Evolutionary conservation across 139 green algal species (phyloP).

Genomic region (Gonium pectorale): DNA sequence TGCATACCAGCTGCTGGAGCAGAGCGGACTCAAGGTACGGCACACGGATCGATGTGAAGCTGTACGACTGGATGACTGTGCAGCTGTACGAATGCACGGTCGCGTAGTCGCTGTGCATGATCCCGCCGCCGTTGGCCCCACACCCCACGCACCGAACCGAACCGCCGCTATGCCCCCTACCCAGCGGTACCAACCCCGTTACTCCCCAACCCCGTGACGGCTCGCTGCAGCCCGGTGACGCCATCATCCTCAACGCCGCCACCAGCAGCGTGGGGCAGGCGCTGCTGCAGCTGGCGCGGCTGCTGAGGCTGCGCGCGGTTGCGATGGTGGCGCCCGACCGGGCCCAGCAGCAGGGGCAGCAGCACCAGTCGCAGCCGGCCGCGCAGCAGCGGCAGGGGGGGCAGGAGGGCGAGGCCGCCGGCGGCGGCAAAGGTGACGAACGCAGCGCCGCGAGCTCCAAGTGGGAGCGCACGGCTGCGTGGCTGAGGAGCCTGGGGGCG

Average conservation of each 20-base stretch:
- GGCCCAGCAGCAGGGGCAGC: not conserved
- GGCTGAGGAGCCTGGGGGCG: constrained; percentile 79
- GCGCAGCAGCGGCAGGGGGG: not conserved
- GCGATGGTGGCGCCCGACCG: constrained; percentile 47
- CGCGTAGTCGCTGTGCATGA: too few relatives aligned
- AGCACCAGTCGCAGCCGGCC: not conserved
- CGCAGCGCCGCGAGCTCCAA: not conserved
- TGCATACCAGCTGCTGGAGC: constrained; percentile 91
- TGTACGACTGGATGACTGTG: too few relatives aligned
- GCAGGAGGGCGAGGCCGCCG: not conserved
- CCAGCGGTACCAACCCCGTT: too few relatives aligned
- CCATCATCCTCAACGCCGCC: constrained; percentile 90
- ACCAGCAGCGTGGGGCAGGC: constrained; percentile 84
- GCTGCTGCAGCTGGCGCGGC: constrained; percentile 85
- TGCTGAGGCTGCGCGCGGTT: constrained; percentile 82
- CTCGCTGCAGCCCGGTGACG: constrained; percentile 87
- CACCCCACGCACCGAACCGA: too few relatives aligned
- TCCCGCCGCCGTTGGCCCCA: too few relatives aligned
- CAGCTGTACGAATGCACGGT: too few relatives aligned
- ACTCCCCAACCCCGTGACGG: too few relatives aligned
- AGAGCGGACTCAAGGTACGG: constrained; percentile 76
- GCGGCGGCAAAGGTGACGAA: not conserved
- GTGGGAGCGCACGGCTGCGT: constrained; percentile 41
- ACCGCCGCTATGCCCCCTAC: too few relatives aligned
- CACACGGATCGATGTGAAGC: too few relatives aligned